Conservation (phyloP, 257 asterid species). For the Solanum appendiculatum region DNA sequence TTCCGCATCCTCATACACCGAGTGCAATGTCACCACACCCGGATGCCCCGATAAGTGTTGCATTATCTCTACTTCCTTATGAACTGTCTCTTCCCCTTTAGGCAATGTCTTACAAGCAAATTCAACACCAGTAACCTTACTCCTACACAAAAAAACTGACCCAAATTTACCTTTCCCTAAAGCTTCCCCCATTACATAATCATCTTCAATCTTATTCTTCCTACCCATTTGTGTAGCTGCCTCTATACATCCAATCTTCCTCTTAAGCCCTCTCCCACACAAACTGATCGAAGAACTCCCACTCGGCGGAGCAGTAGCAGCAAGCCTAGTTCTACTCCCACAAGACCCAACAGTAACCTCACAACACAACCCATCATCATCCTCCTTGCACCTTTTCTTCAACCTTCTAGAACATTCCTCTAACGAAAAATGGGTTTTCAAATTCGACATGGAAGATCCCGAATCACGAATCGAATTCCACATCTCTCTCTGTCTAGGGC, state of each 20-base stretch:
- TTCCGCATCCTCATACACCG: slow-evolving; percentile 33
- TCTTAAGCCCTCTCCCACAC: slow-evolving; percentile 30
- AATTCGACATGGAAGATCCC: slow-evolving; percentile 23
- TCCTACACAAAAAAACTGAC: slow-evolving; percentile 29
- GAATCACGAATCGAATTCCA: slow-evolving; percentile 11
- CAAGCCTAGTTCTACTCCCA: slow-evolving; percentile 28
- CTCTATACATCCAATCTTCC: slow-evolving; percentile 40
- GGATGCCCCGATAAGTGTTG: slow-evolving; percentile 39
- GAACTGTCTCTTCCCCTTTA: slow-evolving; percentile 41
- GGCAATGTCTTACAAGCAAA: slow-evolving; percentile 36
- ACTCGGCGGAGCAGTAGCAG: slow-evolving; percentile 30
- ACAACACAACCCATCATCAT: slow-evolving; percentile 6
- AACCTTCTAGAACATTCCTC: slow-evolving; percentile 33
- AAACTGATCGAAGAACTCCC: slow-evolving; percentile 19
- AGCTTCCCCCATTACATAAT: slow-evolving; percentile 21
- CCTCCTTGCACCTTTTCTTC: slow-evolving; percentile 37
- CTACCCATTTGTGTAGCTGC: slow-evolving; percentile 33
- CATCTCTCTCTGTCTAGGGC: slow-evolving; percentile 7
- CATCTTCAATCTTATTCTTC: slow-evolving; percentile 32
- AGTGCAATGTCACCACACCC: slow-evolving; percentile 33
- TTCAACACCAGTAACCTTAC: slow-evolving; percentile 23
- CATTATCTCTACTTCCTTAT: slow-evolving; percentile 44
- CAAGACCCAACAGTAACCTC: slow-evolving; percentile 25
- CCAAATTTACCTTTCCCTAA: slow-evolving; percentile 43
- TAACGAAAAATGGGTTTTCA: slow-evolving; percentile 26